Evolutionary conservation across 495 filamentous ascomycete genomes (phyloP), one percentile per base, ranked within the genome.

Genomic region (Terfezia claveryi): DNA sequence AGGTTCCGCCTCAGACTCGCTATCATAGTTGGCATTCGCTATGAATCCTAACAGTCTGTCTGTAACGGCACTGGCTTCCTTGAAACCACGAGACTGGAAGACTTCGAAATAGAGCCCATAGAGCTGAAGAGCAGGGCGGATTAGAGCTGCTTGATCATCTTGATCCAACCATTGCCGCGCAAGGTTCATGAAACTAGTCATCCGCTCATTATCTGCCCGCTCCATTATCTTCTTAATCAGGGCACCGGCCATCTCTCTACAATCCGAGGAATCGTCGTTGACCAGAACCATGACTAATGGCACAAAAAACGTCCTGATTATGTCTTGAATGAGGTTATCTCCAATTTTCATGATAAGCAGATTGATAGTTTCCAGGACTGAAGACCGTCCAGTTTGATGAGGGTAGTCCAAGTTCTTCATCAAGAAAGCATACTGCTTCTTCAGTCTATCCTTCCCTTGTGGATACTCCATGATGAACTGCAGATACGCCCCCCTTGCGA

Each of bases 401-500:
- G 87, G 79, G 68, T 94, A 98, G 38, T 89, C 80, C 55, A 98
- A 73, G 59, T 98, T 98, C 58, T 83, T 81, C 27, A 88, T 77
- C 38, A 96, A 73, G 69, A 96, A 96, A 50, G 71, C 76, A 50
- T 94, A 73, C 66, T 98, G 91, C 61, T 95, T 94, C 11, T 76
- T 74, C 75, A 87, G 86, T 4, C 92, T 73, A 58, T 79, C 81
- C 65, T 84, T 85, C 60, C 81, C 85, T 64, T 96, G 91, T 0
- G 91, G 91, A 64, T 95, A 98, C 49, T 95, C 84, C 58, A 87
- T 79, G 38, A 98, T 67, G 72, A 96, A 98, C 61, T 94, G 85
- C 66, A 94, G 79, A 68, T 92, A 98, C 23, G 80, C 82, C 20
- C 85, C 85, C 36, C 92, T 78, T 16, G 89, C 88, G 37, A 89